Evolutionary conservation across 2,329 filamentous ascomycete genomes (phyloP).

Genomic region (Macrophomina phaseolina): DNA sequence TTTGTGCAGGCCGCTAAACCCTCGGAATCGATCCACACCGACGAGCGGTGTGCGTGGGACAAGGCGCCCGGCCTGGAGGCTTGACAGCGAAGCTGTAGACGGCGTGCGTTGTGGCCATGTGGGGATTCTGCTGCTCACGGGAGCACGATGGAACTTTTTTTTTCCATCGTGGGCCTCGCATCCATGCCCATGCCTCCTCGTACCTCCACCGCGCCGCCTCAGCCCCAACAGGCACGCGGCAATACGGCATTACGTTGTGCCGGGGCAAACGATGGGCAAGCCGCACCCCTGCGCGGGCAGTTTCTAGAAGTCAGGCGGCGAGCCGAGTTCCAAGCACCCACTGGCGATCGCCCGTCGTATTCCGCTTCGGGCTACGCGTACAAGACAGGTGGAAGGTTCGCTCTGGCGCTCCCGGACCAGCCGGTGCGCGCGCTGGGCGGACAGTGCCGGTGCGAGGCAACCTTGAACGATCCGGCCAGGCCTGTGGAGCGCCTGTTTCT

Average conservation of each 20-base stretch:
- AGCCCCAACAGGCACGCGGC: conserved; percentile 4
- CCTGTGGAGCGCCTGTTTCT: conserved; percentile 10
- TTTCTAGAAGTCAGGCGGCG: conserved; percentile 16
- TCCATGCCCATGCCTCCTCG: not conserved
- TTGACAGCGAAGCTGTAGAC: conserved; percentile 25
- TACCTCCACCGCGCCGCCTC: not conserved
- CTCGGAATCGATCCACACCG: conserved; percentile 3
- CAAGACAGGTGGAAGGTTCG: not conserved
- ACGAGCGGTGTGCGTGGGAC: conserved; percentile 26
- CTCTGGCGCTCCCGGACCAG: not conserved
- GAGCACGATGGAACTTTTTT: conserved; percentile 8
- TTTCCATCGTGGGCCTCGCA: conserved; percentile 3
- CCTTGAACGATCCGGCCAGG: conserved; percentile 5
- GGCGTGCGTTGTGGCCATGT: conserved; percentile 16
- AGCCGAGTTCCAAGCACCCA: conserved; percentile 1
- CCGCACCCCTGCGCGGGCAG: conserved; percentile 1
- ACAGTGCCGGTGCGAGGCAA: conserved; percentile 6
- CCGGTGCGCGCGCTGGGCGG: not conserved
- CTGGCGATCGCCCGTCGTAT: not conserved
- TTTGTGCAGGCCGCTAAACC: conserved; percentile 2
- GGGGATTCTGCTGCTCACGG: conserved; percentile 12
- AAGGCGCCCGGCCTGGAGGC: conserved; percentile 9
- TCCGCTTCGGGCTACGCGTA: conserved; percentile 7
- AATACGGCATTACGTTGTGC: conserved; percentile 10
- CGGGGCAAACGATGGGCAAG: conserved; percentile 1